Evolutionary conservation across 164 flowering plant genomes (phyloP), one percentile per base, ranked within the genome.

Genomic region (Akebia trifoliata): DNA sequence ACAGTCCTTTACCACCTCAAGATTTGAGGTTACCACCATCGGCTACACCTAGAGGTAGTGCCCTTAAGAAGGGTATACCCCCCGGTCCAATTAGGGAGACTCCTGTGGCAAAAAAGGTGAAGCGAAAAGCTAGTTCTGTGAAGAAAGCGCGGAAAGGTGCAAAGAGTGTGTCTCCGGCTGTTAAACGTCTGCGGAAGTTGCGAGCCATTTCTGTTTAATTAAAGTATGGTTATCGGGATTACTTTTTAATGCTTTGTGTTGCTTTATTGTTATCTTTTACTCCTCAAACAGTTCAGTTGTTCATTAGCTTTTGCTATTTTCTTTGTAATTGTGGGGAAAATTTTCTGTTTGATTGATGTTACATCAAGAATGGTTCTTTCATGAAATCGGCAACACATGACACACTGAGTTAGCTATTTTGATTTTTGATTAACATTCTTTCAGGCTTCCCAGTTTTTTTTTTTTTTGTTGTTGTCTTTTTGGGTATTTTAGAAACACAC

Each of bases 1-100:
- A 78, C 14, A 83, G 50, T 58, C 96, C 98, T 28, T 64, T 92
- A 57, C 96, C 98, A 45, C 94, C 95, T 1, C 81, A 87, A 56
- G 74, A 74, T 56, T 67, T 93, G 82, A 85, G 98, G 69, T 42
- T 89, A 50, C 98, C 98, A 9, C 95, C 98, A 4, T 87, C 97
- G 55, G 90, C 69, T 31, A 84, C 95, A 25, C 98, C 98, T 11
- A 74, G 97, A 64, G 98, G 98, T n/a, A 93, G 98, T 78, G 98
- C 98, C 0, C 84, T 93, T 29, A 93, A 92, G 79, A 79, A 92
- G 72, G 96, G 96, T 3, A 50, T 82, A 17, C 74, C 86, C 34
- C 84, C 96, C 11, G 98, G 98, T 59, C 98, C 98, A 9, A 68
- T 93, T 8, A 75, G 76, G 56, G 91, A 83, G 63, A 62, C 66